phyloP scores from a whole-genome alignment of 495 filamentous ascomycete genomes.

The Elaphomyces granulatus region DNA sequence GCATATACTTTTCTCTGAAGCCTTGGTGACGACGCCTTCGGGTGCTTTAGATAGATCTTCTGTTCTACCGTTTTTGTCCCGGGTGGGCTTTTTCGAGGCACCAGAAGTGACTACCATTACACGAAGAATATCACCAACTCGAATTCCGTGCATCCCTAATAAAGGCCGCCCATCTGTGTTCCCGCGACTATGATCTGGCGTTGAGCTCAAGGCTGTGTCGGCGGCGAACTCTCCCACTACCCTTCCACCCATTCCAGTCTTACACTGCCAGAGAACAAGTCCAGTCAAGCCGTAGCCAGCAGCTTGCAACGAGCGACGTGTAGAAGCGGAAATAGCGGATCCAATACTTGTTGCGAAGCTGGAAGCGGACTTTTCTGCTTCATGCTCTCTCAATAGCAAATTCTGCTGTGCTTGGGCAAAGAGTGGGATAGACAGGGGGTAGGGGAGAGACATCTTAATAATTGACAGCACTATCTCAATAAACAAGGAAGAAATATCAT shows the following conservation, averaged over 20 bases:
- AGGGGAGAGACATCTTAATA: constrained; percentile 27
- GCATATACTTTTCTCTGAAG: constrained; percentile 40
- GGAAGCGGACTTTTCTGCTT: constrained; percentile 46
- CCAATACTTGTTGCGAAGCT: constrained; percentile 38
- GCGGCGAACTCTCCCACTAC: constrained; percentile 68
- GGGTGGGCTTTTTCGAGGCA: too few species aligned
- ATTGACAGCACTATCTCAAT: too few species aligned
- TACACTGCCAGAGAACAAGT: constrained; percentile 55
- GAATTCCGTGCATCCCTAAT: constrained; percentile 67
- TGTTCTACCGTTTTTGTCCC: constrained; percentile 45
- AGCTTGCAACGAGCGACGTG: constrained; percentile 61
- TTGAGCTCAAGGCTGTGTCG: constrained; percentile 48
- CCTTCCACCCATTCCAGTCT: constrained; percentile 84
- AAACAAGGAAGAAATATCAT: too few species aligned
- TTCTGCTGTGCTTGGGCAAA: constrained; percentile 70
- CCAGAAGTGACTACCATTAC: constrained; percentile 61
- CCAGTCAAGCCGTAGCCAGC: constrained; percentile 82
- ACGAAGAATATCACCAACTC: constrained; percentile 76
- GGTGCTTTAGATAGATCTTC: constrained; percentile 21
- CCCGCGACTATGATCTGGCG: constrained; percentile 22
- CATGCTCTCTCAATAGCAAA: constrained; percentile 64
- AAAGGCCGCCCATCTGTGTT: constrained; percentile 16
- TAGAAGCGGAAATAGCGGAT: constrained; percentile 50
- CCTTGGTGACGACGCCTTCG: constrained; percentile 69
- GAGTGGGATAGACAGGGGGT: constrained; percentile 45